These are phyloP conservation scores for Arbutus unedo DNA, from an alignment of 148 eudicot genomes.

Conservation along the genomic window DNA sequence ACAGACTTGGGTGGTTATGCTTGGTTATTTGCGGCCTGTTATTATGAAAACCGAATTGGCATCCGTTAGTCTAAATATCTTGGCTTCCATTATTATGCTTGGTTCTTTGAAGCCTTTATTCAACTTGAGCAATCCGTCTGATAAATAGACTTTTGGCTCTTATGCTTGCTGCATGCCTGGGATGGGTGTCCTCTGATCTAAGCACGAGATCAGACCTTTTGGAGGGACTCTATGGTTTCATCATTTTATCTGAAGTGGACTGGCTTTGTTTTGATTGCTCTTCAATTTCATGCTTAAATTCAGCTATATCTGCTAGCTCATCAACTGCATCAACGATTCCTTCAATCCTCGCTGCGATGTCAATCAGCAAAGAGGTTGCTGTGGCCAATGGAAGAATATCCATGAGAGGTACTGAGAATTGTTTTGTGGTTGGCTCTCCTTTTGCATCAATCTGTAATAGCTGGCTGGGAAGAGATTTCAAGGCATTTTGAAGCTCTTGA, in stretches of 20 bases:
- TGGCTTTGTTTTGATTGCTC: slow-evolving; percentile 35
- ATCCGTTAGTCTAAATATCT: neutral
- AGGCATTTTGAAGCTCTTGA: slow-evolving; percentile 54
- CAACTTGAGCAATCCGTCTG: too few relatives aligned
- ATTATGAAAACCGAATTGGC: neutral
- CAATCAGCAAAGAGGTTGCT: slow-evolving; percentile 55
- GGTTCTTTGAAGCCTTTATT: too few relatives aligned
- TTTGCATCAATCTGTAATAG: slow-evolving; percentile 19
- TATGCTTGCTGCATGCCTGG: too few relatives aligned
- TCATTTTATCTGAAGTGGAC: slow-evolving; percentile 28
- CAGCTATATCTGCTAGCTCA: slow-evolving; percentile 52
- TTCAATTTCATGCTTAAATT: slow-evolving; percentile 37
- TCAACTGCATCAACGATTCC: slow-evolving; percentile 51
- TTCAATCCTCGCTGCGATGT: slow-evolving; percentile 61
- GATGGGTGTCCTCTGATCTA: too few relatives aligned
- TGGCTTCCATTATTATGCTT: neutral
- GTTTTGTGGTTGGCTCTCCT: slow-evolving; percentile 17
- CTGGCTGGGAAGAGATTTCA: slow-evolving; percentile 45
- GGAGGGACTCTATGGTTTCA: slow-evolving; percentile 10
- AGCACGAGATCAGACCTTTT: slow-evolving; percentile 9
- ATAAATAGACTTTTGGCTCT: too few relatives aligned
- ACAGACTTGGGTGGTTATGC: neutral
- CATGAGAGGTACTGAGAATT: slow-evolving; percentile 30
- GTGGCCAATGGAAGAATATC: slow-evolving; percentile 69
- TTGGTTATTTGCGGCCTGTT: neutral